These are phyloP conservation scores for Pseudozyma sp. DNA, from an alignment of 1,284 basidiomycete genomes.

Conservation along the genomic window DNA sequence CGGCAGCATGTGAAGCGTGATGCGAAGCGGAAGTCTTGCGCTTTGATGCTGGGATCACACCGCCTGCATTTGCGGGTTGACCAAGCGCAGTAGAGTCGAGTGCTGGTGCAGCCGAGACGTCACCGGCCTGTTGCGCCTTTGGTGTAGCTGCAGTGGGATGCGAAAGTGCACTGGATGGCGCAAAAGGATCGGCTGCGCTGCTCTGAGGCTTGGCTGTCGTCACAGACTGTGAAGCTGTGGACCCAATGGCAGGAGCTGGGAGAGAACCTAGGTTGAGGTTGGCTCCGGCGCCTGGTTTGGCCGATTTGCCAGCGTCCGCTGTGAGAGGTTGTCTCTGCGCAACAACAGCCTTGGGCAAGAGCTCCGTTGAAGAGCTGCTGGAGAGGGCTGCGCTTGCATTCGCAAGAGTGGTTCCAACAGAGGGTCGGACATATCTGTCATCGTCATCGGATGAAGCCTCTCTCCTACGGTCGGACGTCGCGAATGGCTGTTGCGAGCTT, in stretches of 20 bases:
- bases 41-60: constrained; percentile 24
- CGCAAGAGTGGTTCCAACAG: constrained; percentile 44
- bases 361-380: constrained; percentile 49
- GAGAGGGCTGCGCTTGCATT: constrained; percentile 51
- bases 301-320: constrained; percentile 8
- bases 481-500: too few relatives aligned
- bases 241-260: constrained; percentile 22
- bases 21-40: constrained; percentile 43
- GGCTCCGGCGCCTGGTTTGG: constrained; percentile 14
- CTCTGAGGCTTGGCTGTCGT: constrained; percentile 30
- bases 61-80: constrained; percentile 13
- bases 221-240: constrained; percentile 20
- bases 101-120: constrained; percentile 21
- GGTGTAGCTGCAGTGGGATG: constrained; percentile 23
- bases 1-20: constrained; percentile 32
- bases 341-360: constrained; percentile 42
- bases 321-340: constrained; percentile 29
- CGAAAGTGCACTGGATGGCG: constrained; percentile 9
- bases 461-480: constrained; percentile 23
- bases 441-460: constrained; percentile 48
- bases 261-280: constrained; percentile 48
- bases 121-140: constrained; percentile 25
- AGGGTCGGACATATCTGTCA: constrained; percentile 27
- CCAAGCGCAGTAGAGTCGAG: constrained; percentile 19
- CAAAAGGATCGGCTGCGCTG: constrained; percentile 23